Evolutionary conservation across 768 basidiomycete species (phyloP).

Genomic region (Kwoniella dejecticola): DNA sequence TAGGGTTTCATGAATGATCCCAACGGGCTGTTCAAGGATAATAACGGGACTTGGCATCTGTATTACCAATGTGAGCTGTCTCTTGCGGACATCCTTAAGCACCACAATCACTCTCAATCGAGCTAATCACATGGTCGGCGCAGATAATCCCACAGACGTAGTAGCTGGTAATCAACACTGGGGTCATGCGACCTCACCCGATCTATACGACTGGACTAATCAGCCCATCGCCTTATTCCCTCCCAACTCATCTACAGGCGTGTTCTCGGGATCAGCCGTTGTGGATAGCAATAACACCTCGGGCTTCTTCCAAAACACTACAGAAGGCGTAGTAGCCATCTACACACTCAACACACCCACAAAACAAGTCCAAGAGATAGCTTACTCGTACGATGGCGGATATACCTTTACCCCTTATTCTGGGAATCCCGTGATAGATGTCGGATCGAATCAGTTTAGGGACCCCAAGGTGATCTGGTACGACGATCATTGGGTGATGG

Average conservation of each 20-base stretch:
- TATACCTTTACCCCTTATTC: slow-evolving; percentile 40
- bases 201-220: slow-evolving; percentile 50
- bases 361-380: slow-evolving; percentile 40
- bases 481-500: slow-evolving; percentile 47
- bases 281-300: slow-evolving; percentile 50
- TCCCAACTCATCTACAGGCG: slow-evolving; percentile 27
- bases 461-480: slow-evolving; percentile 51
- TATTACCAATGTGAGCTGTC: slow-evolving; percentile 51
- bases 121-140: neutral
- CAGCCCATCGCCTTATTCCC: slow-evolving; percentile 50
- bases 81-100: neutral
- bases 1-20: slow-evolving; percentile 51
- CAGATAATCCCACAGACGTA: slow-evolving; percentile 38
- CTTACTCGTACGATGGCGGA: slow-evolving; percentile 45
- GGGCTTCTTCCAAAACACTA: slow-evolving; percentile 43
- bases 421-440: slow-evolving; percentile 44
- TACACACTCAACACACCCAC: slow-evolving; percentile 46
- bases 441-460: slow-evolving; percentile 41
- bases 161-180: slow-evolving; percentile 51
- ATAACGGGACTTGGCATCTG: slow-evolving; percentile 45
- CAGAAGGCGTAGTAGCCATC: slow-evolving; percentile 46
- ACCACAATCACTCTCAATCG: neutral
- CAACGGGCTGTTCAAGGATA: slow-evolving; percentile 39
- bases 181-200: slow-evolving; percentile 51
- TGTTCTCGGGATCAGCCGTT: slow-evolving; percentile 46